Percentiles rank a stretch among this genome's conserved stretches.
Evolutionary conservation across 306 rosid species (phyloP).

Genomic region (Cicer cuneatum): DNA sequence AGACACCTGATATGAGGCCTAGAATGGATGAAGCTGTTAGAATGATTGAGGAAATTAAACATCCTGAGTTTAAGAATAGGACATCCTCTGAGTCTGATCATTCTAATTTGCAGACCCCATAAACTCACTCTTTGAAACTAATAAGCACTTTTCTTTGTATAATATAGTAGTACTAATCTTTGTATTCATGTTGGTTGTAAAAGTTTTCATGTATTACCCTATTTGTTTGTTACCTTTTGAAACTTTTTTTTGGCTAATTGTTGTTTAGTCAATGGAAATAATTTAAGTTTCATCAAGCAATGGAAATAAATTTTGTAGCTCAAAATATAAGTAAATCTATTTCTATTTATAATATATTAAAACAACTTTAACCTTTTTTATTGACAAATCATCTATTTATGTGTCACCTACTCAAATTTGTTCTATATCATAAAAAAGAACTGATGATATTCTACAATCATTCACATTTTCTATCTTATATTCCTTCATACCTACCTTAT

Average conservation of each 20-base stretch:
- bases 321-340: too few species aligned
- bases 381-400: too few species aligned
- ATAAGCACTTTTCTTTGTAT: constrained; percentile 46
- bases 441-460: too few species aligned
- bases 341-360: constrained; percentile 8
- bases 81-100: constrained; percentile 68
- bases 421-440: too few species aligned
- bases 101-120: constrained; percentile 63
- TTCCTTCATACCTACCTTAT: too few species aligned
- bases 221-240: constrained; percentile 16
- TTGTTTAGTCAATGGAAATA: constrained; percentile 44
- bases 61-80: constrained; percentile 56
- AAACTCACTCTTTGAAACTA: constrained; percentile 24
- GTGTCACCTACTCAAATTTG: too few species aligned
- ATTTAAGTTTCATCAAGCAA: constrained; percentile 35
- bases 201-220: constrained; percentile 35
- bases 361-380: not conserved
- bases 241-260: constrained; percentile 45
- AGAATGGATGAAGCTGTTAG: constrained; percentile 61
- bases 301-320: constrained; percentile 27
- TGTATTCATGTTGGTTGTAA: constrained; percentile 33
- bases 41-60: constrained; percentile 73
- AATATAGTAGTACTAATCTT: constrained; percentile 41
- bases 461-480: too few species aligned
- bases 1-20: constrained; percentile 70